Percentiles rank a stretch among this genome's conserved stretches.
These are phyloP conservation scores for Epicoccum nigrum DNA, from an alignment of 2,329 filamentous ascomycete genomes.

Conservation along the genomic window DNA sequence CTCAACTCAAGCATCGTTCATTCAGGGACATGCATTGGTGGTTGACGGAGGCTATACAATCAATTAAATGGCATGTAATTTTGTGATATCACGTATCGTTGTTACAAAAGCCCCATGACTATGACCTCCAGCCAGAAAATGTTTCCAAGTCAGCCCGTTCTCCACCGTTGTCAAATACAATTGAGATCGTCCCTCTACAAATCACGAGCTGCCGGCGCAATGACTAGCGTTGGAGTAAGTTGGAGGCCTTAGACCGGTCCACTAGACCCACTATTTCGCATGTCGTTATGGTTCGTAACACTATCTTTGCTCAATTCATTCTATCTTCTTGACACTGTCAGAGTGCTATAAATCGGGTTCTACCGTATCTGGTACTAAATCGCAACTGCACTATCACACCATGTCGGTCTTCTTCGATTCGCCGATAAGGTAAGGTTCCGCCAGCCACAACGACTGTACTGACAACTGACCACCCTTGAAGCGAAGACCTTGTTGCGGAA, in stretches of 20 bases:
- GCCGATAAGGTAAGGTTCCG: constrained; percentile 25
- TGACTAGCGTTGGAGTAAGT: constrained; percentile 27
- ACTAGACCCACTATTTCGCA: constrained; percentile 9
- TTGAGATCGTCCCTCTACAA: no score
- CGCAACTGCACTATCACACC: neutral
- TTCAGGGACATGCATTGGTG: constrained; percentile 57
- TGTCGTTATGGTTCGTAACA: constrained; percentile 17
- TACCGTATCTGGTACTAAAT: neutral
- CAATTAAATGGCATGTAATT: no score
- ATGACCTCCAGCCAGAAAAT: no score
- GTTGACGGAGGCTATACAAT: constrained; percentile 53
- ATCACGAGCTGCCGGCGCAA: no score
- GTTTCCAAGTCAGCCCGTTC: no score
- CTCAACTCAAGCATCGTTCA: constrained; percentile 60
- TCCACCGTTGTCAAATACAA: no score
- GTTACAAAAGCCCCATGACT: no score
- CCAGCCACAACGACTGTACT: neutral
- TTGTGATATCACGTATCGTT: no score
- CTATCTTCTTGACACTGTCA: neutral
- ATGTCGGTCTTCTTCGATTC: constrained; percentile 43
- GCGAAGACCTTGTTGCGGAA: constrained; percentile 31
- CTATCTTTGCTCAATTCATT: neutral
- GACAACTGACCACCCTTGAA: constrained; percentile 12
- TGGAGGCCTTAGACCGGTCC: constrained; percentile 24
- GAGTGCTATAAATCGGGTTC: no score